These are phyloP conservation scores for Trametes elegans DNA, from an alignment of 768 basidiomycete species.

Conservation along the genomic window DNA sequence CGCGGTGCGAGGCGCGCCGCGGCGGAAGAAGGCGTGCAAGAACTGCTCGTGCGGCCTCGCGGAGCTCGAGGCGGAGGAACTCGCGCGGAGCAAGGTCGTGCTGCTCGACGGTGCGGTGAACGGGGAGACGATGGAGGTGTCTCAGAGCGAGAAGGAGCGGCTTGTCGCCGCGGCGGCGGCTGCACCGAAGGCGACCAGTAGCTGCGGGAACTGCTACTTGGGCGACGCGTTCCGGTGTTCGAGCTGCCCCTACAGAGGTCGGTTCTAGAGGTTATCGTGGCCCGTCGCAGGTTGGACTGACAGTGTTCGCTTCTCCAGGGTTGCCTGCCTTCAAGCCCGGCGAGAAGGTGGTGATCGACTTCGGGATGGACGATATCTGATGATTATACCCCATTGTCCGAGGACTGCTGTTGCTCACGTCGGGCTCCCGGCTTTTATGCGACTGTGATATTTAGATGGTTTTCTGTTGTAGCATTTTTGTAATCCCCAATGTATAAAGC, in stretches of 20 bases:
- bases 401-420: neutral
- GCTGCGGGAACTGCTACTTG: slow-evolving; percentile 95
- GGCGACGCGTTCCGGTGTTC: slow-evolving; percentile 98
- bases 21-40: slow-evolving; percentile 92
- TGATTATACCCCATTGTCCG: slow-evolving; percentile 2
- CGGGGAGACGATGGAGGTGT: slow-evolving; percentile 57
- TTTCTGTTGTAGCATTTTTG: slow-evolving; percentile 11
- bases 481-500: slow-evolving; percentile 9
- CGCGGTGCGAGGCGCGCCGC: slow-evolving; percentile 44
- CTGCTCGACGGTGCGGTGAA: slow-evolving; percentile 62
- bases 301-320: slow-evolving; percentile 51
- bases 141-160: slow-evolving; percentile 60
- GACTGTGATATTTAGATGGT: slow-evolving; percentile 10
- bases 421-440: neutral
- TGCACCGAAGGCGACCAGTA: slow-evolving; percentile 88
- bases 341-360: slow-evolving; percentile 92
- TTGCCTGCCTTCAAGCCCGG: slow-evolving; percentile 98
- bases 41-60: slow-evolving; percentile 94
- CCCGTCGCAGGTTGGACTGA: neutral
- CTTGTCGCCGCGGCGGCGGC: slow-evolving; percentile 63
- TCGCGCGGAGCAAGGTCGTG: slow-evolving; percentile 56
- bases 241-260: slow-evolving; percentile 94
- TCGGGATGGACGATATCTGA: slow-evolving; percentile 86
- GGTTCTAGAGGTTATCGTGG: slow-evolving; percentile 33
- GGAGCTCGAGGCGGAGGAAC: slow-evolving; percentile 88